These are phyloP conservation scores for Penicillium sp. DNA, from an alignment of 2,329 filamentous ascomycete species.

Conservation along the genomic window DNA sequence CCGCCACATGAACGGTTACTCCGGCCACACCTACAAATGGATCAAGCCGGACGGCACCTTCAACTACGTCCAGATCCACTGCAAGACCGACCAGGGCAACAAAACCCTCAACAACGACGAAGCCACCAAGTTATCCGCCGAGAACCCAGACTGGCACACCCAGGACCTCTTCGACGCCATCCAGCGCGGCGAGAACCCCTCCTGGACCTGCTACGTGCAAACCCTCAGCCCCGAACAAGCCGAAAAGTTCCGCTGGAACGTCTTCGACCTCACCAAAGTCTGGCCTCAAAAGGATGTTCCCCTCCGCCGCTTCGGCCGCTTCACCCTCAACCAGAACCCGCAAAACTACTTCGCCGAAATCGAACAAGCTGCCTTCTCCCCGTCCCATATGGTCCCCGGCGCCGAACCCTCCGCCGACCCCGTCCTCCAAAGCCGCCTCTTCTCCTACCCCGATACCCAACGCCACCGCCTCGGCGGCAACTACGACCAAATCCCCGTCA, in stretches of 20 bases:
- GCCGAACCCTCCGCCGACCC: constrained; percentile 71
- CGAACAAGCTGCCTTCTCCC: constrained; percentile 70
- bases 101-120: constrained; percentile 62
- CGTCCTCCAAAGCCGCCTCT: constrained; percentile 68
- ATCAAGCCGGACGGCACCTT: constrained; percentile 66
- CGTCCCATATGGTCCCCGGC: constrained; percentile 66
- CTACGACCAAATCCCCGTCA: constrained; percentile 66
- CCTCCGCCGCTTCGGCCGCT: constrained; percentile 59
- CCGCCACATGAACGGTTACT: constrained; percentile 69
- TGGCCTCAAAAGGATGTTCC: constrained; percentile 67
- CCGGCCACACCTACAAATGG: constrained; percentile 68
- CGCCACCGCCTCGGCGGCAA: constrained; percentile 65
- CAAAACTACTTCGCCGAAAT: constrained; percentile 71
- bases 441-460: constrained; percentile 70
- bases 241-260: constrained; percentile 61
- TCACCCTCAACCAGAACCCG: constrained; percentile 66
- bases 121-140: constrained; percentile 54
- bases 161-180: constrained; percentile 68
- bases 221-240: constrained; percentile 63
- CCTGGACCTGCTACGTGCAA: constrained; percentile 67
- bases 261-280: constrained; percentile 70
- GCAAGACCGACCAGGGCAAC: constrained; percentile 64
- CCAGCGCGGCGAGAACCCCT: constrained; percentile 60
- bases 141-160: constrained; percentile 64
- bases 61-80: constrained; percentile 66